phyloP scores from a whole-genome alignment of 2,329 filamentous ascomycete genomes.

The Pseudogymnoascus sp. region DNA sequence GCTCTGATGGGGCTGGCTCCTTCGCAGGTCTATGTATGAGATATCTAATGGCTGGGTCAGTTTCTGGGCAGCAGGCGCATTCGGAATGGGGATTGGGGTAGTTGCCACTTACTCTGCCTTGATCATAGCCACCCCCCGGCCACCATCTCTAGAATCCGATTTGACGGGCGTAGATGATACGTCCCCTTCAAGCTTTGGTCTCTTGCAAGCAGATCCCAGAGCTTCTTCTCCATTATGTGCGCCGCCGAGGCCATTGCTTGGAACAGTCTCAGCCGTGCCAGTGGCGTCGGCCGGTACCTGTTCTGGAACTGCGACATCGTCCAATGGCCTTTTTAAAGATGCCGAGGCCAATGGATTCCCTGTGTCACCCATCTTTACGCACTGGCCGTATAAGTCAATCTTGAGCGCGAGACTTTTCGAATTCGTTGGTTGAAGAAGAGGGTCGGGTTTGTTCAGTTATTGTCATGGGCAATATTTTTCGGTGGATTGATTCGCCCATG shows the following conservation, averaged over 20 bases:
- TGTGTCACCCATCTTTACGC: neutral
- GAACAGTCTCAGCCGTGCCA: neutral
- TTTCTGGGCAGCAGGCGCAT: neutral
- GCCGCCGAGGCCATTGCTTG: constrained; percentile 1
- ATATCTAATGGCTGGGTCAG: constrained; percentile 18
- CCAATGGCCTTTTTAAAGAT: neutral
- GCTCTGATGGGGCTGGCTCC: neutral
- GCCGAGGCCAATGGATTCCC: neutral
- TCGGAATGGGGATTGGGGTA: neutral
- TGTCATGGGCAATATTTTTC: constrained; percentile 6
- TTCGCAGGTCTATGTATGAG: constrained; percentile 20
- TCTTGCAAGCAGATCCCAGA: constrained; percentile 45
- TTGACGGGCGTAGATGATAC: neutral
- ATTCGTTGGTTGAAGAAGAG: neutral
- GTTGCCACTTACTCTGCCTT: constrained; percentile 24
- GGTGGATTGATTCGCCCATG: neutral
- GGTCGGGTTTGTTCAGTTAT: neutral
- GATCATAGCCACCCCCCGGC: constrained; percentile 25
- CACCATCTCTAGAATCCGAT: constrained; percentile 17
- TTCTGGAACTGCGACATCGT: neutral
- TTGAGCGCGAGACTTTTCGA: neutral
- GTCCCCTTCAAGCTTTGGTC: constrained; percentile 43
- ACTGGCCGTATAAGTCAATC: neutral
- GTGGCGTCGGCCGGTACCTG: neutral
- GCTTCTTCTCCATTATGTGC: neutral